These are phyloP conservation scores for Phytophthora nicotianae DNA, from an alignment of 352 stramenopile genomes.

Conservation along the genomic window DNA sequence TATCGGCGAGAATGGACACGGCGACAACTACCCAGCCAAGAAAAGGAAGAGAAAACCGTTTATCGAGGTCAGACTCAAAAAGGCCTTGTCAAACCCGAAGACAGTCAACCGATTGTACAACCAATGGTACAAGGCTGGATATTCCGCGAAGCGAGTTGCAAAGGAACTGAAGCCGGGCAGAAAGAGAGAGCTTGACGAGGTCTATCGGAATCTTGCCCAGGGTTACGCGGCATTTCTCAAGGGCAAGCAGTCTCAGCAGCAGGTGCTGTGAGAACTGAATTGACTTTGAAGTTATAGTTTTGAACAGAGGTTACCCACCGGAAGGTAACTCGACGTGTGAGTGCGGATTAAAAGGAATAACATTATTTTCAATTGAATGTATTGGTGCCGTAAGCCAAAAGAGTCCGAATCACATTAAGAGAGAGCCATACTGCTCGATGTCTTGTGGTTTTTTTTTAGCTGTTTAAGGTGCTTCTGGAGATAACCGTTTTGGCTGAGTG, in stretches of 20 bases:
- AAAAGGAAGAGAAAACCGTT: constrained; percentile 12
- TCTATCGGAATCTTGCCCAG: constrained; percentile 15
- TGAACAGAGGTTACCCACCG: too few species aligned
- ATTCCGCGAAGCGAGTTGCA: constrained; percentile 15
- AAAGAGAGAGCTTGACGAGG: constrained; percentile 15
- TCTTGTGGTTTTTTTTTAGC: too few species aligned
- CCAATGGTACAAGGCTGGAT: constrained; percentile 26
- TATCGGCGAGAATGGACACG: background rate
- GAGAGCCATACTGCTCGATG: too few species aligned
- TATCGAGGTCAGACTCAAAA: constrained; percentile 16
- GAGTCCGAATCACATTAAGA: too few species aligned
- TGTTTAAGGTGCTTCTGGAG: too few species aligned
- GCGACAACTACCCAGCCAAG: background rate
- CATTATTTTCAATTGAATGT: too few species aligned
- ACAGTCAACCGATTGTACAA: constrained; percentile 21
- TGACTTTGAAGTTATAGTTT: too few species aligned
- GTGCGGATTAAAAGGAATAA: too few species aligned
- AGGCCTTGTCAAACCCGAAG: constrained; percentile 16
- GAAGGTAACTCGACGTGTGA: too few species aligned
- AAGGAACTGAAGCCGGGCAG: constrained; percentile 4
- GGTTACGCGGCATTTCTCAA: constrained; percentile 21
- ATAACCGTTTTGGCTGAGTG: too few species aligned
- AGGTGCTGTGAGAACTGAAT: background rate
- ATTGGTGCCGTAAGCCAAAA: too few species aligned
- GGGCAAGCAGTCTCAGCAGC: constrained; percentile 5